Evolutionary conservation across 441 rosid genomes (phyloP).

Genomic region (Populus hybrid): DNA sequence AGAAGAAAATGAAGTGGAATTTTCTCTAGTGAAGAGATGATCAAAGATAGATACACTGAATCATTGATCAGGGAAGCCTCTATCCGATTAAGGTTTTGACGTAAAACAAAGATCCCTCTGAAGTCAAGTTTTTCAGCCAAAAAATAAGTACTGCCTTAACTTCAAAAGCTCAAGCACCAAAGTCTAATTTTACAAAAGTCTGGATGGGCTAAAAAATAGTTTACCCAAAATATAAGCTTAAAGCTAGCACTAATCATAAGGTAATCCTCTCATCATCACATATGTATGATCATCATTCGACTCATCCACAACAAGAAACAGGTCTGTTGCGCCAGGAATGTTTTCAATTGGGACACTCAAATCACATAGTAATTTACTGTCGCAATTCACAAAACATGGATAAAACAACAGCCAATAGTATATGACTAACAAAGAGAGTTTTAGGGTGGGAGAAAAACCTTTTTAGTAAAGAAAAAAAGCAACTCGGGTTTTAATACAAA

Average conservation of each 20-base stretch:
- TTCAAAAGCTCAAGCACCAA: neutral
- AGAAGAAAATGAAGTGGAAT: neutral
- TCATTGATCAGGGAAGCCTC: neutral
- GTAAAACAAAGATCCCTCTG: neutral
- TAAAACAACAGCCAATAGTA: no score
- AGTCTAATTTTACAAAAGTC: neutral
- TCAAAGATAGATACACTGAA: neutral
- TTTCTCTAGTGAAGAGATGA: neutral
- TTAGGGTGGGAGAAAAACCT: no score
- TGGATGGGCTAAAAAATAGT: neutral
- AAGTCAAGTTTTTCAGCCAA: neutral
- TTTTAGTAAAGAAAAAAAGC: no score
- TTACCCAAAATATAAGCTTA: neutral
- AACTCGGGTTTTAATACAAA: no score
- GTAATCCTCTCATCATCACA: neutral
- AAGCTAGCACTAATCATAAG: neutral
- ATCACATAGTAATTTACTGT: neutral
- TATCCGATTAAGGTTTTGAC: neutral
- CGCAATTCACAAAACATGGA: no score
- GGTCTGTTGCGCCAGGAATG: neutral
- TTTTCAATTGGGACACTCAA: neutral
- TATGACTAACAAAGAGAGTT: no score
- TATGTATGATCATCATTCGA: neutral
- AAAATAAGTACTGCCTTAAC: neutral
- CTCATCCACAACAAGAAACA: neutral